phyloP scores from a whole-genome alignment of 2,329 filamentous ascomycete species.

The Macrophomina pseudophaseolina region DNA sequence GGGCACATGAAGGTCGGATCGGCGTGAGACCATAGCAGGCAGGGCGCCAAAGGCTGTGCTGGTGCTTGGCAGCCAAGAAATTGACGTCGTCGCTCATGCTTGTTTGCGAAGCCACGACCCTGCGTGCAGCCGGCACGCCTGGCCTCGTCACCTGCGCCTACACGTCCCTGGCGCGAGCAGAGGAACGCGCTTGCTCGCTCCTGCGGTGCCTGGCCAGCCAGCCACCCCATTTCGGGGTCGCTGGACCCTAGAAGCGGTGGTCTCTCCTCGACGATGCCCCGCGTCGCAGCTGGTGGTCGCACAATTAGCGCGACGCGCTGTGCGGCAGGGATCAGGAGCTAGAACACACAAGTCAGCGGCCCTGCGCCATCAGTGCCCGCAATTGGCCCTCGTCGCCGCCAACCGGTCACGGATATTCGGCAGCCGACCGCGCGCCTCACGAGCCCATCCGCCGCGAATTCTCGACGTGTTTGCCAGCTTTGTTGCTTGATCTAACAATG shows the following conservation, averaged over 20 bases:
- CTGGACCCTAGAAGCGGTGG: neutral
- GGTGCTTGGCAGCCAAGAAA: neutral
- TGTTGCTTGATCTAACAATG: neutral
- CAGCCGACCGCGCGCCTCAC: constrained; percentile 9
- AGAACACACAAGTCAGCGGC: constrained; percentile 6
- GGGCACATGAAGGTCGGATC: neutral
- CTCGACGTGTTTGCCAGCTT: neutral
- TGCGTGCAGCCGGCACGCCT: neutral
- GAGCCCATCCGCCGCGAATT: neutral
- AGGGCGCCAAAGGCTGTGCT: constrained; percentile 5
- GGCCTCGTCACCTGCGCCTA: neutral
- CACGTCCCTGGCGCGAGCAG: neutral
- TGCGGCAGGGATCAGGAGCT: constrained; percentile 2
- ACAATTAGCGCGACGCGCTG: constrained; percentile 17
- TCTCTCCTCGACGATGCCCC: constrained; percentile 1
- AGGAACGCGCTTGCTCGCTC: neutral
- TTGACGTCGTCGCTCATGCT: neutral
- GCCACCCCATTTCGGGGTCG: neutral
- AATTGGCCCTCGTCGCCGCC: neutral
- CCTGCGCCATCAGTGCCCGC: neutral
- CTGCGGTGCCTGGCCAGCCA: neutral
- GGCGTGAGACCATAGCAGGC: neutral
- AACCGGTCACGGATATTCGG: constrained; percentile 20
- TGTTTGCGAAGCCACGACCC: neutral
- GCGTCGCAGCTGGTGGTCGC: neutral